Base-by-base conservation (phyloP, 2,329 filamentous ascomycete species). In the Pezizomycotina sp. region DNA sequence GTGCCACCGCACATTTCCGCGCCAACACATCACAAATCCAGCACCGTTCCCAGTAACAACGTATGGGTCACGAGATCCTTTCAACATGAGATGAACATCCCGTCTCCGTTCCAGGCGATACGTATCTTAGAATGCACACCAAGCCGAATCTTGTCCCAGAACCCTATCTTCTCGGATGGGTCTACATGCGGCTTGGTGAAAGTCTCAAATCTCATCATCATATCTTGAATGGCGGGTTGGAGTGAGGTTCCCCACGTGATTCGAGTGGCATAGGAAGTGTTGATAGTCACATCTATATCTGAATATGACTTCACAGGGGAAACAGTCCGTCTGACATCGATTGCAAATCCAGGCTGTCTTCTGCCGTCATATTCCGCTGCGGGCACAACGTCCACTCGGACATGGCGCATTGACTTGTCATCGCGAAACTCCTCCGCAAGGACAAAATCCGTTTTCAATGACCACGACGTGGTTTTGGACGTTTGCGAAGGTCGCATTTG, bases 181-280 rank as follows among this genome's bases (percentile, higher is more conserved):
- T 98, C 91, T 18, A 93, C 66, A 46, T 86, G 84, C 5, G 86
- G 82, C 55, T 98, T 98, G 1, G 86, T 93, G 55, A 98, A 95
- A 2, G 80, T 86, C 58, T 98, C 89, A 43, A 98, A 79, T 16
- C 84, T 84, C 69, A 95, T 93, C 89, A 98, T 98, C 78, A 95
- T 92, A 53, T 98, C 91, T 56, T 98, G 89, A 31, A 98, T 86
- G 1, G 86, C 86, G 18, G 91, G 89, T 53, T 98, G 91, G 53
- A 95, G 98, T 2, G 84, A 92, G 28, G 89, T 84, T 5, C 84
- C 84, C 91, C 89, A 98, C 0, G 86, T 93, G 34, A 98, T 86
- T 27, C 80, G 74, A 1, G 89, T 98, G 2, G 91, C 81, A 40
- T 86, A 71, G 35, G 76, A 78, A 2, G 86, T 93, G 56, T 95